These are phyloP conservation scores for Oryza meridionalis DNA, from an alignment of 176 grass and related monocot species.

Conservation along the genomic window DNA sequence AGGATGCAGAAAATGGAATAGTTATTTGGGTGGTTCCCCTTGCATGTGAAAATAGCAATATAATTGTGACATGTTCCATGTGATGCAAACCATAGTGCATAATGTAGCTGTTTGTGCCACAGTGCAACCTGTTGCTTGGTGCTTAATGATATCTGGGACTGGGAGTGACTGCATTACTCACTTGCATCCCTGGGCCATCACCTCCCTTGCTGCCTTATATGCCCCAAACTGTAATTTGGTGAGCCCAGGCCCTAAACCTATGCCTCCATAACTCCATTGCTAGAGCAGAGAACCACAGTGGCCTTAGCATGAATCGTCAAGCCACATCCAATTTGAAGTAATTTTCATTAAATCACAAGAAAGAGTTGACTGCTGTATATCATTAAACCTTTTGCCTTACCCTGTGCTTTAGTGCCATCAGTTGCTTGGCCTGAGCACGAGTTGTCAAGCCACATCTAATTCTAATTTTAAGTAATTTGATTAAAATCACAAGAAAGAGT, in stretches of 20 bases:
- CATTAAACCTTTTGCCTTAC: not conserved
- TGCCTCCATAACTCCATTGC: not conserved
- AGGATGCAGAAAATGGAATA: slow-evolving; percentile 8
- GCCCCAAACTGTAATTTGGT: not conserved
- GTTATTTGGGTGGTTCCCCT: not conserved
- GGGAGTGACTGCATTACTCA: not conserved
- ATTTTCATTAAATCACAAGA: not conserved
- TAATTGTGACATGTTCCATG: not conserved
- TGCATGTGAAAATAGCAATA: not conserved
- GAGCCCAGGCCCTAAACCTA: not conserved
- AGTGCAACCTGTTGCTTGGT: not conserved
- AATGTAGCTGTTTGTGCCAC: not conserved
- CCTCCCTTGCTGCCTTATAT: not conserved
- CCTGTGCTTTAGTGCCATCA: not conserved
- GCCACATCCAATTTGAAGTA: not conserved
- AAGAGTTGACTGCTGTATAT: not conserved
- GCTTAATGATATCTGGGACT: not conserved
- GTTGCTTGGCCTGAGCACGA: not conserved
- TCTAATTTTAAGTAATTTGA: not conserved
- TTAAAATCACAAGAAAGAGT: not conserved
- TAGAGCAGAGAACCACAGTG: not conserved
- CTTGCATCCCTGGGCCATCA: not conserved
- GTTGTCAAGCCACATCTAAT: not conserved
- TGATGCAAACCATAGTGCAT: not conserved
- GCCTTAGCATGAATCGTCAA: not conserved